These are phyloP conservation scores for Sporisorium graminicola DNA, from an alignment of 1,284 basidiomycete genomes.

Conservation along the genomic window DNA sequence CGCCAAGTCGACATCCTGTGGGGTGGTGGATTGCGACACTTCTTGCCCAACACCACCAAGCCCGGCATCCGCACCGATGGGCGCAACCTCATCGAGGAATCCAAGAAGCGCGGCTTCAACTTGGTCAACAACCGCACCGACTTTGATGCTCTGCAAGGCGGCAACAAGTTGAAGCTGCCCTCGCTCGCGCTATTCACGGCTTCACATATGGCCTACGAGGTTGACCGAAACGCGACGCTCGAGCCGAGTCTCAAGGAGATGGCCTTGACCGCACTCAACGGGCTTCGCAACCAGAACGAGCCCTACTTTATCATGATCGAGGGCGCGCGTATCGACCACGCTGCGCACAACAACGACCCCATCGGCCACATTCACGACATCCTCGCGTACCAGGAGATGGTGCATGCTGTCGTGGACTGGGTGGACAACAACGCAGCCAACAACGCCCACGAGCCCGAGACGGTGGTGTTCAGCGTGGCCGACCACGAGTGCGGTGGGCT, in stretches of 20 bases:
- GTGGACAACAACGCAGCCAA: conserved; percentile 48
- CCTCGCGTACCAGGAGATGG: conserved; percentile 61
- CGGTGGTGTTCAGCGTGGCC: conserved; percentile 60
- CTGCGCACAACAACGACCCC: conserved; percentile 68
- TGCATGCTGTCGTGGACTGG: conserved; percentile 56
- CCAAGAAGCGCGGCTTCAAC: conserved; percentile 58
- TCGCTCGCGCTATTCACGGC: conserved; percentile 59
- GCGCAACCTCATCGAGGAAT: conserved; percentile 61
- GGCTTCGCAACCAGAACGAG: conserved; percentile 57
- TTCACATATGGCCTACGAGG: conserved; percentile 68
- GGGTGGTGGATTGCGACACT: conserved; percentile 67
- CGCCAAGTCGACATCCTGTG: conserved; percentile 64
- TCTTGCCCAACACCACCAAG: conserved; percentile 64
- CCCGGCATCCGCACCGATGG: conserved; percentile 60
- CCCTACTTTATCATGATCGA: conserved; percentile 69
- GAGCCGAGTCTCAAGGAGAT: conserved; percentile 68
- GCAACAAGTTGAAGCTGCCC: conserved; percentile 41
- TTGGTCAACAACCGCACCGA: conserved; percentile 55
- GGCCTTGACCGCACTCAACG: conserved; percentile 65
- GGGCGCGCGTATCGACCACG: conserved; percentile 65
- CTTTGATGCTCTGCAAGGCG: conserved; percentile 60
- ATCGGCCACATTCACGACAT: conserved; percentile 67
- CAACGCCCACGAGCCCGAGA: conserved; percentile 48
- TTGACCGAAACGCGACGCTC: conserved; percentile 62
- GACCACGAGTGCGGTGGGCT: conserved; percentile 69